Conservation (phyloP, 1,284 basidiomycete species). For the Cutaneotrichosporon spelunceum region DNA sequence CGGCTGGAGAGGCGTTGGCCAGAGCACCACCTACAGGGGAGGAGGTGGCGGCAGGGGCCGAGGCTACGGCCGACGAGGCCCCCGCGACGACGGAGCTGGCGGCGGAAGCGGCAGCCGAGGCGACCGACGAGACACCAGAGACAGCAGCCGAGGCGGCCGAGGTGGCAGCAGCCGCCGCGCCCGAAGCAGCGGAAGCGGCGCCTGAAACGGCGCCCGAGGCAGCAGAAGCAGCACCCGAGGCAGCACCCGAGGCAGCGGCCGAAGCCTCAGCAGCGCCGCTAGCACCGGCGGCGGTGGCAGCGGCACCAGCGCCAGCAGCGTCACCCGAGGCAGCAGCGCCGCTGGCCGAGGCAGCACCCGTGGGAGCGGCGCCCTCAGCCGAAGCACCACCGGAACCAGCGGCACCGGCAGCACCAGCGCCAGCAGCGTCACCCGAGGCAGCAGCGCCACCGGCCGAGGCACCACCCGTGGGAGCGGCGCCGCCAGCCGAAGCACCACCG, state of each 20-base stretch:
- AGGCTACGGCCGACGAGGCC: background rate
- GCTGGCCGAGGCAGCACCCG: background rate
- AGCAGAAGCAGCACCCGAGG: background rate
- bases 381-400: constrained; percentile 8
- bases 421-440: background rate
- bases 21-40: background rate
- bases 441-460: background rate
- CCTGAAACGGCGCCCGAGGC: background rate
- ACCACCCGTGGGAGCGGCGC: constrained; percentile 18
- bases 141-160: background rate
- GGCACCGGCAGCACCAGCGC: constrained; percentile 2
- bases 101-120: constrained; percentile 11
- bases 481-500: constrained; percentile 14
- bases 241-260: constrained; percentile 1
- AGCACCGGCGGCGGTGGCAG: constrained; percentile 10
- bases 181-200: constrained; percentile 7
- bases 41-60: background rate
- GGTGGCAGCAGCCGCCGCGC: constrained; percentile 3
- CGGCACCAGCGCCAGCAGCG: constrained; percentile 1
- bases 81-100: background rate
- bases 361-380: background rate
- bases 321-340: constrained; percentile 1
- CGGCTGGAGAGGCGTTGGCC: constrained; percentile 5
- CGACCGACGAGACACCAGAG: constrained; percentile 1
- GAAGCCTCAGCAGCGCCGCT: constrained; percentile 1